Percentiles rank a stretch among this genome's conserved stretches.
Evolutionary conservation across 352 stramenopile species (phyloP).

Genomic region (Pythium brachiatum): DNA sequence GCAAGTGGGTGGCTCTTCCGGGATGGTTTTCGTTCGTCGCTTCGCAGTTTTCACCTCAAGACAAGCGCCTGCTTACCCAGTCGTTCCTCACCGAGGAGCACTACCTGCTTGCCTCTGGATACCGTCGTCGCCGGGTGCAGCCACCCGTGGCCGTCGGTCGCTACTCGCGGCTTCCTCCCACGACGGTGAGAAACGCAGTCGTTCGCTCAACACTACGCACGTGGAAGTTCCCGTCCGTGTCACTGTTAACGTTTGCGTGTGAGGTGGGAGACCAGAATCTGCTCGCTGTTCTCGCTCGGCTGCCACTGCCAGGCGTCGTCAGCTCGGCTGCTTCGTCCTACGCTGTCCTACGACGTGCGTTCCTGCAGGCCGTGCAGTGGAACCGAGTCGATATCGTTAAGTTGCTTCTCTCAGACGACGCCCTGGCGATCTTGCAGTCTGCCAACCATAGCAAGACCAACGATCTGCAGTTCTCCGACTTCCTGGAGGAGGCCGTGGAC

Average conservation of each 20-base stretch:
- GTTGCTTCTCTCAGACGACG: conserved; percentile 23
- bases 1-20: conserved; percentile 55
- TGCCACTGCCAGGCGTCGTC: conserved; percentile 18
- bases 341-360: conserved; percentile 46
- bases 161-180: conserved; percentile 2
- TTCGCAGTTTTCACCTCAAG: conserved; percentile 17
- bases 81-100: conserved; percentile 32
- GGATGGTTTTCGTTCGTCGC: conserved; percentile 52
- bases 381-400: conserved; percentile 56
- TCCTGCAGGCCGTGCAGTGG: conserved; percentile 58
- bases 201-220: conserved; percentile 18
- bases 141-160: neutral
- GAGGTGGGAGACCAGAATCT: conserved; percentile 24
- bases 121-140: conserved; percentile 26
- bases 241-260: conserved; percentile 29
- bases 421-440: neutral
- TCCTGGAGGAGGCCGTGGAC: conserved; percentile 58
- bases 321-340: conserved; percentile 22
- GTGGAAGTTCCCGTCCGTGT: conserved; percentile 26
- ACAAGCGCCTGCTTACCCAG: conserved; percentile 34
- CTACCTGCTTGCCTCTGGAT: conserved; percentile 41
- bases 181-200: neutral
- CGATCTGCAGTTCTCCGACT: conserved; percentile 36
- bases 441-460: neutral
- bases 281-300: conserved; percentile 10